phyloP scores from a whole-genome alignment of 1,284 basidiomycete genomes.

The Puccinia triticina region DNA sequence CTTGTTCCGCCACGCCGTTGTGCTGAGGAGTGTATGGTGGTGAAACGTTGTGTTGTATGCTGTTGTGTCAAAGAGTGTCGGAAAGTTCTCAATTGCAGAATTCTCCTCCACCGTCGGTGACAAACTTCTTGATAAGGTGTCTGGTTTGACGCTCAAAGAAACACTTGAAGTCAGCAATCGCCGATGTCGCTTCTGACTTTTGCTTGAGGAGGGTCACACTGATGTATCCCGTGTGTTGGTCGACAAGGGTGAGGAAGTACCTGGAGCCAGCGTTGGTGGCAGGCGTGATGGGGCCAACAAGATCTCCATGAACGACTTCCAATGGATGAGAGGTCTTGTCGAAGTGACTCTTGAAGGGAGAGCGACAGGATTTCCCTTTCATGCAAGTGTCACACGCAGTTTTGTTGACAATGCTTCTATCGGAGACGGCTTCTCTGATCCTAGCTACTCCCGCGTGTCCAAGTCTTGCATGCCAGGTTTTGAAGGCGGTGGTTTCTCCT shows the following conservation, averaged over 20 bases:
- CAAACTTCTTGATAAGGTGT: neutral
- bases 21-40: too few relatives aligned
- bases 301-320: neutral
- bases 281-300: neutral
- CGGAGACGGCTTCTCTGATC: neutral
- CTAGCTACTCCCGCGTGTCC: neutral
- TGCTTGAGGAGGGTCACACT: neutral
- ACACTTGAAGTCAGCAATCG: neutral
- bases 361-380: too few relatives aligned
- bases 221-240: conserved; percentile 5
- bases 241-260: too few relatives aligned
- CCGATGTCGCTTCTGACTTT: neutral
- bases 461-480: neutral
- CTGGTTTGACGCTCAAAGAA: conserved; percentile 9
- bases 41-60: too few relatives aligned
- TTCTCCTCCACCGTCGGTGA: neutral
- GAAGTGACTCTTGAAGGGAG: neutral
- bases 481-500: too few relatives aligned
- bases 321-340: neutral
- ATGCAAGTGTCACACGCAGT: too few relatives aligned
- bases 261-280: too few relatives aligned
- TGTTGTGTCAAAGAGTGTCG: too few relatives aligned
- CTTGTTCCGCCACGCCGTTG: too few relatives aligned
- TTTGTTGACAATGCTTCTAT: neutral
- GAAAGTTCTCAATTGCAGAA: too few relatives aligned